These are phyloP conservation scores for Scedosporium aurantiacum DNA, from an alignment of 2,329 filamentous ascomycete species.

Conservation along the genomic window DNA sequence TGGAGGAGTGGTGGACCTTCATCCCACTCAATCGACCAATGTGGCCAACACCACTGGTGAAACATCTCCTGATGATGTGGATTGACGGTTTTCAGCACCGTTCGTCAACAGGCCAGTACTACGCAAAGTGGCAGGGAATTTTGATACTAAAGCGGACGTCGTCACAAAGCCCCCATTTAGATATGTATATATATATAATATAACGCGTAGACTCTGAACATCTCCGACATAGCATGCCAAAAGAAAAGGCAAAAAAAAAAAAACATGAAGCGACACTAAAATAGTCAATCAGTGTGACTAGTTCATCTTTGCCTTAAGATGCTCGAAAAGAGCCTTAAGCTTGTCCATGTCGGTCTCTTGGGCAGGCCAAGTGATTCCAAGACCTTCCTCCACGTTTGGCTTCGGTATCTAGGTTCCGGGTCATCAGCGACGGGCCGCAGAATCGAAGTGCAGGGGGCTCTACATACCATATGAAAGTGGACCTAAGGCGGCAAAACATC, in stretches of 20 bases:
- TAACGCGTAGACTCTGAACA: background rate
- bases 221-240: background rate
- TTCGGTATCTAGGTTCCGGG: conserved; percentile 79
- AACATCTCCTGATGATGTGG: conserved; percentile 34
- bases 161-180: background rate
- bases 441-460: background rate
- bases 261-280: background rate
- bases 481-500: conserved; percentile 39
- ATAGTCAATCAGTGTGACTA: background rate
- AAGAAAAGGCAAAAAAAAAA: background rate
- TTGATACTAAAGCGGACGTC: too few species aligned
- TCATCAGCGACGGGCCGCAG: conserved; percentile 7
- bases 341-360: conserved; percentile 68
- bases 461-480: conserved; percentile 80
- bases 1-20: conserved; percentile 62
- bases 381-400: conserved; percentile 70
- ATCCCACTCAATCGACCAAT: conserved; percentile 26
- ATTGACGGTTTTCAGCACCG: conserved; percentile 18
- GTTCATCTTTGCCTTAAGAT: conserved; percentile 84
- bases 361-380: conserved; percentile 71
- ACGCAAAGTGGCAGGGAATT: too few species aligned
- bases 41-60: conserved; percentile 13
- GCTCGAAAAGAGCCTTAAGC: conserved; percentile 67
- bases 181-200: background rate
- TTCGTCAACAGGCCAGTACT: too few species aligned